These are phyloP conservation scores for Cryptosporidium ubiquitum DNA, from an alignment of 169 alveolate species.

Conservation along the genomic window DNA sequence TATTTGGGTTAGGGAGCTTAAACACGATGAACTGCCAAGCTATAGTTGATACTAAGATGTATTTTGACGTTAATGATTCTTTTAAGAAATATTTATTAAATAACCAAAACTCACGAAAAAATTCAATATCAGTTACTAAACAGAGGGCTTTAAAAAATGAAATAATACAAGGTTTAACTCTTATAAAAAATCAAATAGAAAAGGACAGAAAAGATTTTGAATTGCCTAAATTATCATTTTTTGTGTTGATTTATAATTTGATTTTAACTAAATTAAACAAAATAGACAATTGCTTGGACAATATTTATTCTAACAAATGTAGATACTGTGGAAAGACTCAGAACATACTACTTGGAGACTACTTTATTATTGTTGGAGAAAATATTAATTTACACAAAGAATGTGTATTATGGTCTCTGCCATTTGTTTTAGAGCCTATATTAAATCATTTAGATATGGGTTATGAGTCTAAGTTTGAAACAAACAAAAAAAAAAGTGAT, in stretches of 20 bases:
- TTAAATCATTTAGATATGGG: conserved; percentile 61
- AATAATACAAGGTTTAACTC: conserved; percentile 23
- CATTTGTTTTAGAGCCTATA: conserved; percentile 57
- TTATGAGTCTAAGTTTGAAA: conserved; percentile 61
- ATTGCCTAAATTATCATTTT: conserved; percentile 4
- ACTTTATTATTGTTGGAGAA: background rate
- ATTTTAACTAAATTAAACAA: background rate
- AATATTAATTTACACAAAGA: conserved; percentile 37
- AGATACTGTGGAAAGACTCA: conserved; percentile 7
- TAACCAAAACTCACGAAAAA: background rate
- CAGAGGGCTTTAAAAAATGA: conserved; percentile 4
- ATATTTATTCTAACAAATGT: background rate
- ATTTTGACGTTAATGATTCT: conserved; percentile 19
- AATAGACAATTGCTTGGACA: background rate
- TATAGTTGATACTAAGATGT: conserved; percentile 30
- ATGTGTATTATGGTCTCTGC: conserved; percentile 68
- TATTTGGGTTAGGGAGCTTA: background rate
- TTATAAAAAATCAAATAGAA: conserved; percentile 21
- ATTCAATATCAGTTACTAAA: background rate
- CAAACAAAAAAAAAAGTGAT: conserved; percentile 5
- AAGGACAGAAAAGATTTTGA: background rate
- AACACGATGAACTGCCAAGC: conserved; percentile 23
- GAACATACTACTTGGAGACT: conserved; percentile 33
- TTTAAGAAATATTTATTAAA: background rate
- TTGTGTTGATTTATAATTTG: conserved; percentile 3